Evolutionary conservation across 768 basidiomycete genomes (phyloP), one percentile per base, ranked within the genome.

Genomic region (Butyriboletus loyo): DNA sequence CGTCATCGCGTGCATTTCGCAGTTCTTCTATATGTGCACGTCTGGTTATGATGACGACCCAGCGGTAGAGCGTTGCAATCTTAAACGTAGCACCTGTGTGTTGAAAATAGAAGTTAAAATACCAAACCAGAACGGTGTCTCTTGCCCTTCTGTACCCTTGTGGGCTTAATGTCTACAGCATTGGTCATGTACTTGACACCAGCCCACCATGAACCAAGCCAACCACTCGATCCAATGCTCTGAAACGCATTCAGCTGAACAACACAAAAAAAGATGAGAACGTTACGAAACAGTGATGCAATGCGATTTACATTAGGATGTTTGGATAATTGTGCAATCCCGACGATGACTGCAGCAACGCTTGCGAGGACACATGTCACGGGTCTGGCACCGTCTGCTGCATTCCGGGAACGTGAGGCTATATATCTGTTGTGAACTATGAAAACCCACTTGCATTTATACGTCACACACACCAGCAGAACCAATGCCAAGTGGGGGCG

Each of bases 21-120:
- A 77, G 13, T 34, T 79, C 77, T 9, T 77, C 72, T 37, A 77
- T 54, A 7, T 69, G 51, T 27, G 59, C 52, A 0, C 56, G 60
- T 2, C 65, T 64, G 13, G 57, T 65, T 1, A 74, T 48, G 8
- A 81, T 49, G 24, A 79, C 70, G 0, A 69, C 49, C 77, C 77
- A 81, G 38, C 61, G 62, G 15, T 47, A 49, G 11, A 63, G 28
- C 1, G 53, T 55, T 3, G 72, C 51, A 32, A 73, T 57, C 51
- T 70, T 69, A 57, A 71, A 76, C 5, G 64, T 47, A 6, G 51
- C 46, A 24, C 49, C 54, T 13, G 61, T 64, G 55, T 68, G 55
- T 67, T 72, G 22, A 5, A 36, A 41, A 37, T 14, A 15, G 21
- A 24, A n/a, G 31, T 34, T n/a, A 30, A 17, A 19, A 38, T 31